Evolutionary conservation across 257 asterid species (phyloP).

Genomic region (Plectranthus barbatus): DNA sequence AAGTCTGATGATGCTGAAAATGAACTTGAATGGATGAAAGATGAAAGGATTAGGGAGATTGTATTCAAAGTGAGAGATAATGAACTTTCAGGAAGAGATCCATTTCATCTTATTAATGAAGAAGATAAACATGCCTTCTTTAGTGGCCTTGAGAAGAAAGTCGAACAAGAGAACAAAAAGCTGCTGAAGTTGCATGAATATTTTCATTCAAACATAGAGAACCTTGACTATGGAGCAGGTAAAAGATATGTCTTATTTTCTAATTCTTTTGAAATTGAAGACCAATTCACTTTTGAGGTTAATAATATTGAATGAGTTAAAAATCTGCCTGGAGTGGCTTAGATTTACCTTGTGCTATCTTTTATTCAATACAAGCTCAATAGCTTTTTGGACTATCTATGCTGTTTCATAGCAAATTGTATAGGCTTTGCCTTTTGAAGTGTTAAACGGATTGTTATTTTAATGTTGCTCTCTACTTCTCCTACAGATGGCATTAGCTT

Average conservation of each 20-base stretch:
- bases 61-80: conserved; percentile 91
- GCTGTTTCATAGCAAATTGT: background rate
- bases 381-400: background rate
- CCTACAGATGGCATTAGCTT: conserved; percentile 79
- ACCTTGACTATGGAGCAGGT: conserved; percentile 98
- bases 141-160: conserved; percentile 83
- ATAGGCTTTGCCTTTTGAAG: background rate
- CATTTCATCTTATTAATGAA: conserved; percentile 67
- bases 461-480: conserved; percentile 12
- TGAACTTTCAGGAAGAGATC: conserved; percentile 92
- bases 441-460: background rate
- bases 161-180: conserved; percentile 63
- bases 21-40: conserved; percentile 95
- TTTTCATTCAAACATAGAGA: conserved; percentile 85
- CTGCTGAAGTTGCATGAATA: conserved; percentile 69
- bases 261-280: background rate
- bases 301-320: background rate
- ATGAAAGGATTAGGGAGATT: conserved; percentile 72
- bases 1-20: conserved; percentile 33
- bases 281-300: background rate
- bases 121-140: conserved; percentile 67
- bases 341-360: background rate
- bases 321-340: background rate
- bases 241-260: conserved; percentile 10
- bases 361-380: background rate